Evolutionary conservation across 139 green algal genomes (phyloP).

Genomic region (Picochlorum sp.): DNA sequence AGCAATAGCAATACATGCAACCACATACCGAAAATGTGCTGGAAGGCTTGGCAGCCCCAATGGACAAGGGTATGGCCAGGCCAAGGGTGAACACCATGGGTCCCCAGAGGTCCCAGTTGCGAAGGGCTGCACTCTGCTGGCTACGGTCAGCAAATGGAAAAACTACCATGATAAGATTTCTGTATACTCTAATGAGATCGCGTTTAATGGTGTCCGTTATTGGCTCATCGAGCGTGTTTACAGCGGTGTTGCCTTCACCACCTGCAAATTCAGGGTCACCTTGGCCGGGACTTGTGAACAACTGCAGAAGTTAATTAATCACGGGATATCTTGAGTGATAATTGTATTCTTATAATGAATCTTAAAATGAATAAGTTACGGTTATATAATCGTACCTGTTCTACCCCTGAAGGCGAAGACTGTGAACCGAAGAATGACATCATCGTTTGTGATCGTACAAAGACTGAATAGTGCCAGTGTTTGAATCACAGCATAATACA

Average conservation of each 20-base stretch:
- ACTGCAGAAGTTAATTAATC: neutral
- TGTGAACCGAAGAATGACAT: too few species aligned
- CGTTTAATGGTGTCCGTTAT: constrained; percentile 77
- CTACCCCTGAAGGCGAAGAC: too few species aligned
- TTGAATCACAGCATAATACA: too few species aligned
- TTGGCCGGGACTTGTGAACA: constrained; percentile 15
- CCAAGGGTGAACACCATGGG: constrained; percentile 85
- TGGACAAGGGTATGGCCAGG: constrained; percentile 61
- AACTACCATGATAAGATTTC: constrained; percentile 71
- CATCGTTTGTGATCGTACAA: too few species aligned
- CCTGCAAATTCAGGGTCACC: neutral
- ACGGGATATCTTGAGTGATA: neutral
- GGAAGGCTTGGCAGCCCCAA: constrained; percentile 41
- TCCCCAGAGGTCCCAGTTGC: constrained; percentile 98
- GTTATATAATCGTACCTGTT: too few species aligned
- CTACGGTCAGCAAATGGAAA: constrained; percentile 66
- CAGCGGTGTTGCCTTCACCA: neutral
- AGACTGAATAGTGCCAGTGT: too few species aligned
- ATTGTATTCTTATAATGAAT: too few species aligned
- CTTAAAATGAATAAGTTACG: too few species aligned
- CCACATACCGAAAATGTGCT: constrained; percentile 64
- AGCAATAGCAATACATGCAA: neutral
- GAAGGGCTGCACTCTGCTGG: constrained; percentile 56
- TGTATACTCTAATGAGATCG: constrained; percentile 77
- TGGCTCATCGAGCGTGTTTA: constrained; percentile 85